Evolutionary conservation across 768 basidiomycete species (phyloP).

Genomic region (Trametes cingulata): DNA sequence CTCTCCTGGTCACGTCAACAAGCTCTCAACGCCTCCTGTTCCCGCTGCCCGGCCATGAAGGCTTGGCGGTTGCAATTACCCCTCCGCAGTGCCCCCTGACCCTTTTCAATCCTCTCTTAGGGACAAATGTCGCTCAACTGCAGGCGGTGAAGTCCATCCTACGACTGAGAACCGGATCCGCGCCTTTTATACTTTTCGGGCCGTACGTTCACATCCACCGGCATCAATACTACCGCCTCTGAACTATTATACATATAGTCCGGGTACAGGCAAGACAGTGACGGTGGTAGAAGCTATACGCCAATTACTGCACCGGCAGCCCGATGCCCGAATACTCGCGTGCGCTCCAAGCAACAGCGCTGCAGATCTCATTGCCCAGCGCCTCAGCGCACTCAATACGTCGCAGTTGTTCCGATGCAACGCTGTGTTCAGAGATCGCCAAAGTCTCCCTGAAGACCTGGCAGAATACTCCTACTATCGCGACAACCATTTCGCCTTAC

Average conservation of each 20-base stretch:
- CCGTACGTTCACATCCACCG: conserved; percentile 53
- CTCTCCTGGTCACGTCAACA: conserved; percentile 41
- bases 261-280: conserved; percentile 65
- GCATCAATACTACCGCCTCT: no score
- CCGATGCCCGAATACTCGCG: conserved; percentile 51
- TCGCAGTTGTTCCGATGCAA: conserved; percentile 57
- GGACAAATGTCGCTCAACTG: conserved; percentile 47
- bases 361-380: conserved; percentile 56
- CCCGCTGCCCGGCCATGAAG: conserved; percentile 33
- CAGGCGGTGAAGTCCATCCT: conserved; percentile 53
- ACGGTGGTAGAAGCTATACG: conserved; percentile 63
- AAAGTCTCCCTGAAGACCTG: conserved; percentile 41
- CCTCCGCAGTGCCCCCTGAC: conserved; percentile 26
- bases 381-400: conserved; percentile 39
- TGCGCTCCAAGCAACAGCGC: conserved; percentile 73
- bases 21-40: conserved; percentile 47
- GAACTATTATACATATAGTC: conserved; percentile 27
- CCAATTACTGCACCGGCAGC: conserved; percentile 49
- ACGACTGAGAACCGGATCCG: conserved; percentile 44
- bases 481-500: conserved; percentile 41
- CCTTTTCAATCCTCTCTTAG: conserved; percentile 34
- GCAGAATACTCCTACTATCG: conserved; percentile 41
- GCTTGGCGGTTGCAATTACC: not conserved
- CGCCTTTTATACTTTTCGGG: conserved; percentile 62
- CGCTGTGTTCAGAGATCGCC: conserved; percentile 48